Base-by-base conservation (phyloP, 164 flowering plant genomes). In the Kalanchoe fedtschenkoi region DNA sequence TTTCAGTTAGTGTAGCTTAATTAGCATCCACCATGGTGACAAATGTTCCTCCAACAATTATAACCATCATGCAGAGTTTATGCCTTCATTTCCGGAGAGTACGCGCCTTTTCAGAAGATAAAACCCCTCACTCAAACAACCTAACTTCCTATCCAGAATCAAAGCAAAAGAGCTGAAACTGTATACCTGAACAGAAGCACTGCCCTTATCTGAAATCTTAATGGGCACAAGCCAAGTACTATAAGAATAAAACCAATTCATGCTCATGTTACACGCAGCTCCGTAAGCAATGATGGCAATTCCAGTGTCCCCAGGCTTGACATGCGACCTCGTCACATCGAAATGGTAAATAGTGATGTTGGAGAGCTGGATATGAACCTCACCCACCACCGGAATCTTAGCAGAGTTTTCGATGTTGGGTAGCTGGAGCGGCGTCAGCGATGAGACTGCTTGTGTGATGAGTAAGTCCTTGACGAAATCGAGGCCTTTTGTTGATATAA, bases 241-340 rank as follows among this genome's bases (percentile, higher is more conserved):
- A 65, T 83, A 89, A 16, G 84, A 74, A 71, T 89, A 93, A 66
- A 43, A 32, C 98, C 98, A 93, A 64, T 80, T 63, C 90, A 86
- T 74, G 58, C 74, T 80, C 81, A 93, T 57, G 76, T 80, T 78
- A 14, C 84, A 83, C 15, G 89, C 81, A 33, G 83, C 79, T 54
- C 91, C 96, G 0, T 85, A 80, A 3, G 83, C 87, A 4, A 81
- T 67, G 42, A 93, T 81, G 2, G 68, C 71, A 26, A 90, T 62
- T 15, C 97, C 96, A 1, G 71, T 43, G 14, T 79, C 88, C 0
- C 90, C 91, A 13, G 80, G 80, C 63, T 71, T 70, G 6, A 83
- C 75, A 62, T 47, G 65, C 16, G 97, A 86, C 0, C 75, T 67
- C 22, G 76, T 34, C 43, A 88, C 92, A 59, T 73, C 65, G 7